Base-by-base conservation (phyloP, 352 stramenopile genomes). In the Pythium rishiriense region DNA sequence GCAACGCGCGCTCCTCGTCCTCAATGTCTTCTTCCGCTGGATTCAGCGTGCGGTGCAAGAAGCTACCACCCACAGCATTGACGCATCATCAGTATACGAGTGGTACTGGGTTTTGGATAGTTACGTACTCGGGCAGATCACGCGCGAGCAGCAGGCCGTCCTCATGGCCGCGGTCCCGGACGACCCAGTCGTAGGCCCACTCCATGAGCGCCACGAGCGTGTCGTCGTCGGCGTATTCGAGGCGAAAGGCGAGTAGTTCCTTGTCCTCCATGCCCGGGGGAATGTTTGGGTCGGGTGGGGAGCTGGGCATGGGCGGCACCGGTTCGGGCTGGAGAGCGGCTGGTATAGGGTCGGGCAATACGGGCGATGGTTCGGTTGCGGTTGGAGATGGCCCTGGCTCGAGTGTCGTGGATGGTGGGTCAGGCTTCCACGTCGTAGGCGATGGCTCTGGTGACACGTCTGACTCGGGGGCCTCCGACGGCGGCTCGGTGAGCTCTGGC, bases 171-270 rank as follows among this genome's bases (percentile, higher is more conserved):
- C 72, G 80, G 21, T 74, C 58, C 28, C 43, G 49, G 7, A 72
- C 78, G 15, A 81, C 71, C 58, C 73, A 68, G 56, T 80, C 70
- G 64, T 91, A 91, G 14, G 81, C 76, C 79, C 79, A 91, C 39
- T 88, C 79, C 22, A 91, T 72, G 28, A 91, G 74, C 21, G 69
- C 66, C 31, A 75, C 66, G 19, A 91, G 72, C 21, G 84, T 66
- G 29, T 69, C 52, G 39, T 70, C 73, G 29, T 91, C 74, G 4
- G 81, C 79, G 37, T 72, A 82, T 22, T 85, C 77, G 33, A 81
- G 66, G 51, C 83, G 81, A 61, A 91, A 91, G 14, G 79, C 78
- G 19, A 75, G 56, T 46, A 91, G 53, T 22, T 88, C 77, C 48
- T 85, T 53, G 4, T 77, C 69, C 3, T 66, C 72, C 21, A 88